A percentile compares a stretch with the other conserved stretches of the same genome.
Evolutionary conservation across 441 rosid genomes (phyloP).

Genomic region (Hypseocharis bilobata): DNA sequence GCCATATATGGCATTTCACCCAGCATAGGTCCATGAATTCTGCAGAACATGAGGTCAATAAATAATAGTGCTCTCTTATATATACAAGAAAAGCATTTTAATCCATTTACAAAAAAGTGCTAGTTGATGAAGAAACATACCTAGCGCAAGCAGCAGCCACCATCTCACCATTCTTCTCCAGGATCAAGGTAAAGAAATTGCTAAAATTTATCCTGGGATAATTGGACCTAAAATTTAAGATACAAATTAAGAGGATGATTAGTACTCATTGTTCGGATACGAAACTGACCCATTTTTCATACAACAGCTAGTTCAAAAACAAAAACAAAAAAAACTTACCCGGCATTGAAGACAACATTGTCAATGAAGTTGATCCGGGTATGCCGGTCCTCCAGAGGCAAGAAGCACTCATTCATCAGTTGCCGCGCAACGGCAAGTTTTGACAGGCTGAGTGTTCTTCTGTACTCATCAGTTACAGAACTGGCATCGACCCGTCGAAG

Average conservation of each 20-base stretch:
- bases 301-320: too few species aligned
- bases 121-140: not conserved
- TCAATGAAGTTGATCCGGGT: conserved; percentile 12
- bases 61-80: too few species aligned
- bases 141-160: conserved; percentile 30
- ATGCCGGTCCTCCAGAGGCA: conserved; percentile 3
- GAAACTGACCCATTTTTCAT: too few species aligned
- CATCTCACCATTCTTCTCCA: conserved; percentile 28
- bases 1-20: conserved; percentile 36
- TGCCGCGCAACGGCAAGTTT: conserved; percentile 17
- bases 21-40: conserved; percentile 25
- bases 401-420: conserved; percentile 20
- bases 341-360: conserved; percentile 17
- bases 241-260: too few species aligned
- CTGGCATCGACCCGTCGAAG: conserved; percentile 4
- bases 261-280: too few species aligned
- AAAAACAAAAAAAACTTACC: too few species aligned
- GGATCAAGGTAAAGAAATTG: conserved; percentile 27
- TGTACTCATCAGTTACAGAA: not conserved
- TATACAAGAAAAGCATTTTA: too few species aligned
- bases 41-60: not conserved
- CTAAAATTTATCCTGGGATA: conserved; percentile 24
- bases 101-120: not conserved
- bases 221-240: conserved; percentile 21
- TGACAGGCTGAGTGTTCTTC: conserved; percentile 2